Conservation (phyloP, 345 rosid genomes). For the Rubroshorea leprosula region DNA sequence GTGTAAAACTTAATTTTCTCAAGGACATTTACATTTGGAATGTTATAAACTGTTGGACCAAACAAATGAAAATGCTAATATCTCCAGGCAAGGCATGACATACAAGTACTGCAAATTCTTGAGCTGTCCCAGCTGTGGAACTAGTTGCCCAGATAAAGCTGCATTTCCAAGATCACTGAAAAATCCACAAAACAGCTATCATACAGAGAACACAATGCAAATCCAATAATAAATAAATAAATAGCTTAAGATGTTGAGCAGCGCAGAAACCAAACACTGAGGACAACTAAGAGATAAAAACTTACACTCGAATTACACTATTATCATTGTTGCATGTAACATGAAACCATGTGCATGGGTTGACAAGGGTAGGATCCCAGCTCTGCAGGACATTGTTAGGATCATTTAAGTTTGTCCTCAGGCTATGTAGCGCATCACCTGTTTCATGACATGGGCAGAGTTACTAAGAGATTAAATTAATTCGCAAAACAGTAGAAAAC, state of each 20-base stretch:
- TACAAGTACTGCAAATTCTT: constrained; percentile 94
- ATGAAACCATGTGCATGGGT: constrained; percentile 97
- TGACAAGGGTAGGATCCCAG: constrained; percentile 97
- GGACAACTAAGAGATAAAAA: constrained; percentile 12
- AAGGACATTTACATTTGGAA: neutral
- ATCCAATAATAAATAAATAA: neutral
- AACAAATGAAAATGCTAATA: neutral
- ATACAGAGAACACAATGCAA: constrained; percentile 1
- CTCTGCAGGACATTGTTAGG: constrained; percentile 92
- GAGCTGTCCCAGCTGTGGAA: constrained; percentile 84
- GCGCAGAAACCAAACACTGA: constrained; percentile 1
- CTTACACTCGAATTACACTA: constrained; percentile 92
- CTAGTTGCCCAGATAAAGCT: constrained; percentile 87
- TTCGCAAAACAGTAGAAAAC: neutral
- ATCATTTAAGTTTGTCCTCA: constrained; percentile 64
- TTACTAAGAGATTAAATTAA: constrained; percentile 2
- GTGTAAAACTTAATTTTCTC: neutral
- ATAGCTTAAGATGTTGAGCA: neutral
- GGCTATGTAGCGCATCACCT: constrained; percentile 94
- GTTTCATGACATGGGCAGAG: constrained; percentile 23
- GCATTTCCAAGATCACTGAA: constrained; percentile 95
- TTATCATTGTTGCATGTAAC: constrained; percentile 92
- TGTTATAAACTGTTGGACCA: neutral
- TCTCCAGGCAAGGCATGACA: constrained; percentile 21
- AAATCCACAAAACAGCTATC: constrained; percentile 10